These are phyloP conservation scores for Avena sativa DNA, from an alignment of 176 grass and related monocot genomes.

Conservation along the genomic window DNA sequence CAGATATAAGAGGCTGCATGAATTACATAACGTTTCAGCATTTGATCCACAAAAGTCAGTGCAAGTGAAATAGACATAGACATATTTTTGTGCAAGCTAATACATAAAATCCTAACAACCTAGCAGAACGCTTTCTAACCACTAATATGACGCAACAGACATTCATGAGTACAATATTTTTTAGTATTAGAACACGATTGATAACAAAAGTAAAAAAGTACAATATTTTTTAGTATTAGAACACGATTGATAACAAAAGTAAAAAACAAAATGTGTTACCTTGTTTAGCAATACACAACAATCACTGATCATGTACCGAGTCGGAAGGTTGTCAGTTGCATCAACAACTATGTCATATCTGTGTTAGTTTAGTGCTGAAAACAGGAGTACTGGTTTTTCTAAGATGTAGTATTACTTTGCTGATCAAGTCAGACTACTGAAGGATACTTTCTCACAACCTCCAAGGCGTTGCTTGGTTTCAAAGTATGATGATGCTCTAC, in stretches of 20 bases:
- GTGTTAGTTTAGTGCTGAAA: slow-evolving; percentile 60
- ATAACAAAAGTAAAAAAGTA: not conserved
- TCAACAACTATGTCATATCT: slow-evolving; percentile 97
- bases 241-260: not conserved
- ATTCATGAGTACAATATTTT: slow-evolving; percentile 10
- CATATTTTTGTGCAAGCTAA: not conserved
- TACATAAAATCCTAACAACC: not conserved
- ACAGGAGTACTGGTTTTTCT: slow-evolving; percentile 23
- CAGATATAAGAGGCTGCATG: slow-evolving; percentile 88
- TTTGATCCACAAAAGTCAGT: not conserved
- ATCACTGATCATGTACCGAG: slow-evolving; percentile 95
- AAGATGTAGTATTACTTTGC: not conserved
- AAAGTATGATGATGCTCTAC: slow-evolving; percentile 77
- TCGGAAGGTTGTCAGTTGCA: slow-evolving; percentile 94
- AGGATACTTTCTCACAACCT: slow-evolving; percentile 87
- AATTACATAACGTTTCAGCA: slow-evolving; percentile 29
- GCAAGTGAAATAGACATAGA: slow-evolving; percentile 15
- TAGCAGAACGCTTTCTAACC: not conserved
- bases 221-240: slow-evolving; percentile 11
- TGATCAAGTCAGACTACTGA: slow-evolving; percentile 27
- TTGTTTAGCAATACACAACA: slow-evolving; percentile 90
- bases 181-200: slow-evolving; percentile 20
- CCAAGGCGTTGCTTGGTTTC: slow-evolving; percentile 75
- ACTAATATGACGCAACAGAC: not conserved
- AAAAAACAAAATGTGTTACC: slow-evolving; percentile 47